Conservation (phyloP, 768 basidiomycete species). For the Calocybe cyanea region DNA sequence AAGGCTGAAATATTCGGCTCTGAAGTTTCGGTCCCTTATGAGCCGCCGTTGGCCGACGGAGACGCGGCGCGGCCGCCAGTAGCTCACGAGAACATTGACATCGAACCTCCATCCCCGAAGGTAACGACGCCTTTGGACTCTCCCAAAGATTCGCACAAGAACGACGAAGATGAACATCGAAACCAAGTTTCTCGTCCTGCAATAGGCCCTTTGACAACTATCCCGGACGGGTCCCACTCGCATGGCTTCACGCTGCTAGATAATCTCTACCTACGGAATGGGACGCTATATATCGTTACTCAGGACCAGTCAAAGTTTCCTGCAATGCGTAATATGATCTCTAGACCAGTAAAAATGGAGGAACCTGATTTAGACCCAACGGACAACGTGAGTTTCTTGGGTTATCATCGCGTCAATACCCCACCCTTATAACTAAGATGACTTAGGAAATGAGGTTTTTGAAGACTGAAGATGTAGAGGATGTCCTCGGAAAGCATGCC, state of each 20-base stretch:
- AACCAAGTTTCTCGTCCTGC: neutral
- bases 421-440: neutral
- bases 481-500: constrained; percentile 19
- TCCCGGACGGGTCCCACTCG: constrained; percentile 36
- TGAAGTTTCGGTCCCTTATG: neutral
- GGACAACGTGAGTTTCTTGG: constrained; percentile 22
- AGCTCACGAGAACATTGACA: neutral
- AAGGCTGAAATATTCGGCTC: constrained; percentile 7
- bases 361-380: constrained; percentile 24
- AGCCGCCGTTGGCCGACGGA: constrained; percentile 5
- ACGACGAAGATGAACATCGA: neutral
- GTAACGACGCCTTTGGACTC: no score
- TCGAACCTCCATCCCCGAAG: neutral
- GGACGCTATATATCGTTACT: constrained; percentile 67
- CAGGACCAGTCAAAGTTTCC: constrained; percentile 36
- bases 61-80: neutral
- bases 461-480: constrained; percentile 14
- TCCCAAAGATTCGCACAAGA: neutral
- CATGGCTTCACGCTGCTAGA: constrained; percentile 77
- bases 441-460: constrained; percentile 26
- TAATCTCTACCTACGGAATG: constrained; percentile 69
- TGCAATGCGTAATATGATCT: constrained; percentile 36
- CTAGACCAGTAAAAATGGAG: constrained; percentile 20
- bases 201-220: constrained; percentile 19
- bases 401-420: neutral